Base-by-base conservation (phyloP, 1,139 yeast species). In the Pichia sp. region DNA sequence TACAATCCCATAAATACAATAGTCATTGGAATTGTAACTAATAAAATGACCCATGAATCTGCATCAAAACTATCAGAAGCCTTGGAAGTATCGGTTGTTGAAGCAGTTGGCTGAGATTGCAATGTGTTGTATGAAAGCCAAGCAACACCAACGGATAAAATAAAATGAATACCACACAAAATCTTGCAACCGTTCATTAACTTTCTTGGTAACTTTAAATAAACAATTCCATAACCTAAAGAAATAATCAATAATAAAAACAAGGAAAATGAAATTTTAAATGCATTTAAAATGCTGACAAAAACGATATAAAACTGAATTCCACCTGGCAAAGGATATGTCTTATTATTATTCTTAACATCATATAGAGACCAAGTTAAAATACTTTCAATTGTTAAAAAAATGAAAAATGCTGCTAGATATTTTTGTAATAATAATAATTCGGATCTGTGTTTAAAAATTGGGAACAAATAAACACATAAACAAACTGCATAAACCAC, bases 361-460 rank as follows among this genome's bases (percentile, higher is more conserved):
- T 87, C 96, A 63, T 86, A 92, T 64, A 87, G 85, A 4, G 95
- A 89, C 96, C 97, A 90, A 37, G 87, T 82, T 42, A 87, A 78
- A 46, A 89, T 76, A 55, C 92, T 86, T 62, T 92, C 98, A 37
- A 82, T 71, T 1, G 95, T 83, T 60, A 92, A 74, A 55, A 89
- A 86, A 8, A 80, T 82, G 53, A 86, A 82, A 70, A 90, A 86
- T 2, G 86, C 95, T 43, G 94, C 77, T 56, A 92, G 73, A 64
- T 92, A 92, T 62, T 86, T 82, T 65, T 94, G 99, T 49, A 94
- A 78, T 4, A 96, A 94, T 57, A 94, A 71, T 51, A 92, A 74
- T 61, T 92, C 97, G 56, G 86, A 78, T 57, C 96, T 79, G 65
- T 87, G 90, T 59, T 81, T 86, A 70, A 81, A 82, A 61, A 87